These are phyloP conservation scores for Macadamia tetraphylla DNA, from an alignment of 164 flowering plant genomes.

Conservation along the genomic window DNA sequence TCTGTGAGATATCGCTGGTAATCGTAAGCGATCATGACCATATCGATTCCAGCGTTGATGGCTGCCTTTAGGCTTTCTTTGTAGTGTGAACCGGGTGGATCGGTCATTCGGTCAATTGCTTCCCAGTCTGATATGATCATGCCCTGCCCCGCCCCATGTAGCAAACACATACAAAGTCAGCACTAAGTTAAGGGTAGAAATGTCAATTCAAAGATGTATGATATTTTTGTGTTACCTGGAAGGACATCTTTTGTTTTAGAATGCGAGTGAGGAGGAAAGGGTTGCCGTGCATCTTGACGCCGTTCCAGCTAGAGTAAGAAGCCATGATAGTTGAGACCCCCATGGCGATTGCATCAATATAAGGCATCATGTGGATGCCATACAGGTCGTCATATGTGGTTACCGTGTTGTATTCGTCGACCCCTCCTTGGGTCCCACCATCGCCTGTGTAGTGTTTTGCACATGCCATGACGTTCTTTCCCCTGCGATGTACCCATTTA, in stretches of 20 bases:
- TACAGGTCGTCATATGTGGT: conserved; percentile 5
- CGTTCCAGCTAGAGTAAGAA: conserved; percentile 36
- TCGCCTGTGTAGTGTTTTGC: conserved; percentile 38
- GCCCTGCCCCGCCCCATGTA: conserved; percentile 16
- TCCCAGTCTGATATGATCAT: conserved; percentile 31
- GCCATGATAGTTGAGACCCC: conserved; percentile 33
- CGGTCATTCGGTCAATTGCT: conserved; percentile 21
- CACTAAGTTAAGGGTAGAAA: no score
- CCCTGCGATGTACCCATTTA: not conserved
- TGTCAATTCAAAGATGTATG: no score
- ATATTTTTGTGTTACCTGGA: conserved; percentile 12
- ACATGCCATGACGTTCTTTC: conserved; percentile 21
- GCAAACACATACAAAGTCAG: no score
- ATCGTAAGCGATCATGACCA: conserved; percentile 30
- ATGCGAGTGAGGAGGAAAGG: conserved; percentile 14
- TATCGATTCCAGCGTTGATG: conserved; percentile 35
- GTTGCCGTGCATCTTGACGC: conserved; percentile 30
- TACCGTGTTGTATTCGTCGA: conserved; percentile 31
- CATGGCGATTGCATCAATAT: conserved; percentile 20
- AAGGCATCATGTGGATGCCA: conserved; percentile 27
- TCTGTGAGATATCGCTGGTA: conserved; percentile 16
- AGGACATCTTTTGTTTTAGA: conserved; percentile 27
- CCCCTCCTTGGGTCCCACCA: conserved; percentile 31
- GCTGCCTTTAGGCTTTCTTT: conserved; percentile 14
- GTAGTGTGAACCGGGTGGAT: conserved; percentile 21